Evolutionary conservation across 78 protist genomes (phyloP).

Genomic region (Dictyostelium purpureum): DNA sequence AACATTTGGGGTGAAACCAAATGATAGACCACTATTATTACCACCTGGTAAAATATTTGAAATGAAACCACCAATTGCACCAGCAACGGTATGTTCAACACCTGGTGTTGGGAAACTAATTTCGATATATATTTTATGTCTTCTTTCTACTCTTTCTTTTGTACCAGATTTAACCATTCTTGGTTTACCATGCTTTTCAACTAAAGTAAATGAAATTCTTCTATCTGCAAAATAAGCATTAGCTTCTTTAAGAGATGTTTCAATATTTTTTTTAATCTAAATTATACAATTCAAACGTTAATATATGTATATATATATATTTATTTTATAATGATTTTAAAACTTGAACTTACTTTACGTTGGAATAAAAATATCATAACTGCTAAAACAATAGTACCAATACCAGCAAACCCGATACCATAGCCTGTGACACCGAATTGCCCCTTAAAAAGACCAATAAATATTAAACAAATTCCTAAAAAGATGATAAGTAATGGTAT

Average conservation of each 20-base stretch:
- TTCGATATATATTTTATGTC: background rate
- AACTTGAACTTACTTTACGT: background rate
- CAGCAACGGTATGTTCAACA: too few relatives aligned
- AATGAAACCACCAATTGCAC: background rate
- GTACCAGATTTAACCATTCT: background rate
- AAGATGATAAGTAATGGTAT: background rate
- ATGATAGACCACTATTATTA: background rate
- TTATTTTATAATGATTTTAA: background rate
- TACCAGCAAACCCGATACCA: background rate
- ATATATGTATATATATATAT: background rate
- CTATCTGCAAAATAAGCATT: constrained; percentile 6
- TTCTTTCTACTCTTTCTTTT: background rate
- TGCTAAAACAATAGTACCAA: background rate
- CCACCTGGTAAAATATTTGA: background rate
- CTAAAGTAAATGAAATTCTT: constrained; percentile 2
- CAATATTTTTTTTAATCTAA: background rate
- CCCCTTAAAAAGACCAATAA: background rate
- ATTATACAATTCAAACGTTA: background rate
- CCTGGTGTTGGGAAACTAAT: constrained; percentile 16
- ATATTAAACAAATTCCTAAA: background rate
- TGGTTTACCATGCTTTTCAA: background rate
- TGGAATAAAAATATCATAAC: background rate
- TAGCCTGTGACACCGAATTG: background rate
- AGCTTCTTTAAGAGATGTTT: background rate
- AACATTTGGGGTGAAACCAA: background rate